phyloP scores from a whole-genome alignment of 306 rosid species.

The Alnus rubra region DNA sequence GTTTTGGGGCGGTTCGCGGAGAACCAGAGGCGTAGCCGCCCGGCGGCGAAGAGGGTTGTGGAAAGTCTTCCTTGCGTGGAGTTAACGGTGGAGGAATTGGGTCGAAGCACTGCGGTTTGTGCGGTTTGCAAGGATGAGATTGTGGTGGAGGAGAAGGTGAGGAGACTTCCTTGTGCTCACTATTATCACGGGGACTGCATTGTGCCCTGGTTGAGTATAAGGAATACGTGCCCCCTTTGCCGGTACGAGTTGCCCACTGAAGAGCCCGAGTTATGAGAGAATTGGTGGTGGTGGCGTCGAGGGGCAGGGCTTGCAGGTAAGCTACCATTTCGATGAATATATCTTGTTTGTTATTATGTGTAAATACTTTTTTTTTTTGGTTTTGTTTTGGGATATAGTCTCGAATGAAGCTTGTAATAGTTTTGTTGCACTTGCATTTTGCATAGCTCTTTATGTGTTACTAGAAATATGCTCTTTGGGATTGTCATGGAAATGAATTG shows the following conservation, averaged over 20 bases:
- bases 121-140: neutral
- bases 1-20: neutral
- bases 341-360: neutral
- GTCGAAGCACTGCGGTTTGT: neutral
- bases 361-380: neutral
- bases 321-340: neutral
- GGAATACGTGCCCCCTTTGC: neutral
- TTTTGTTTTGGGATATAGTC: neutral
- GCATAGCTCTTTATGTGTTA: neutral
- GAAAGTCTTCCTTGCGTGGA: neutral
- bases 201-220: neutral
- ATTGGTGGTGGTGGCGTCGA: neutral
- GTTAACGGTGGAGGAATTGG: neutral
- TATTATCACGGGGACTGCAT: neutral
- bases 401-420: neutral
- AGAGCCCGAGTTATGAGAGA: neutral
- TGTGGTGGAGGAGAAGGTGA: neutral
- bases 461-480: neutral
- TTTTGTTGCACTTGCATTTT: neutral
- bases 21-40: neutral
- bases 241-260: neutral
- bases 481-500: neutral
- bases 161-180: neutral
- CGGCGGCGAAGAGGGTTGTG: neutral
- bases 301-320: neutral